phyloP scores from a whole-genome alignment of 768 basidiomycete species.

The Kwoniella shandongensis region DNA sequence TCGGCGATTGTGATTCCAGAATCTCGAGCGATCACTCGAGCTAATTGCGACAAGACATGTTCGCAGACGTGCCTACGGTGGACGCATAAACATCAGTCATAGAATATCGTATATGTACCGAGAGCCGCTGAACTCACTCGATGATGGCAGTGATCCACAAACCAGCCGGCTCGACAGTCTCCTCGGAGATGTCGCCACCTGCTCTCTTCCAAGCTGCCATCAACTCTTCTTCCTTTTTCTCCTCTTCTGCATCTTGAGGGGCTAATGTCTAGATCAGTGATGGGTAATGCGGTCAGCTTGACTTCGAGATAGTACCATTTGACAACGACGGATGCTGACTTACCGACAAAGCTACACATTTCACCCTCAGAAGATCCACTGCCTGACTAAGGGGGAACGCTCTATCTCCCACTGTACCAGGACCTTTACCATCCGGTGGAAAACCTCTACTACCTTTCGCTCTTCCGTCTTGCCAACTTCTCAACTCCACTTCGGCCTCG shows the following conservation, averaged over 20 bases:
- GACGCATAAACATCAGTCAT: neutral
- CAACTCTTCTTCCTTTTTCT: conserved; percentile 71
- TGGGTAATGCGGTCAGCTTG: neutral
- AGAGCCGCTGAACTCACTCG: conserved; percentile 78
- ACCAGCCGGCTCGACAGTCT: conserved; percentile 74
- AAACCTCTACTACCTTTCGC: conserved; percentile 23
- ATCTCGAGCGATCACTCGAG: conserved; percentile 79
- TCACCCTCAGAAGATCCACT: conserved; percentile 65
- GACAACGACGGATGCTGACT: too few species aligned
- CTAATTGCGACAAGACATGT: conserved; percentile 79
- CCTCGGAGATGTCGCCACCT: conserved; percentile 60
- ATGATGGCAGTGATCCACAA: conserved; percentile 88
- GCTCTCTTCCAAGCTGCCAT: conserved; percentile 67
- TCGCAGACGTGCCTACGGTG: conserved; percentile 59
- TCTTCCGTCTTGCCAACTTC: conserved; percentile 77
- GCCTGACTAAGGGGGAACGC: conserved; percentile 53
- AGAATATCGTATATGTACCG: too few species aligned
- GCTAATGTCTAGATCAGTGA: conserved; percentile 71
- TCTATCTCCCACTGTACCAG: conserved; percentile 27
- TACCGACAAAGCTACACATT: conserved; percentile 54
- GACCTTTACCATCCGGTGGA: conserved; percentile 31
- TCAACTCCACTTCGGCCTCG: conserved; percentile 88
- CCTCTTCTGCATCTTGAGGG: conserved; percentile 80
- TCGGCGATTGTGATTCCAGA: conserved; percentile 74
- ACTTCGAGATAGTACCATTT: too few species aligned